Base-by-base conservation (phyloP, 2,329 filamentous ascomycete genomes). In the Phaeoacremonium minimum region DNA sequence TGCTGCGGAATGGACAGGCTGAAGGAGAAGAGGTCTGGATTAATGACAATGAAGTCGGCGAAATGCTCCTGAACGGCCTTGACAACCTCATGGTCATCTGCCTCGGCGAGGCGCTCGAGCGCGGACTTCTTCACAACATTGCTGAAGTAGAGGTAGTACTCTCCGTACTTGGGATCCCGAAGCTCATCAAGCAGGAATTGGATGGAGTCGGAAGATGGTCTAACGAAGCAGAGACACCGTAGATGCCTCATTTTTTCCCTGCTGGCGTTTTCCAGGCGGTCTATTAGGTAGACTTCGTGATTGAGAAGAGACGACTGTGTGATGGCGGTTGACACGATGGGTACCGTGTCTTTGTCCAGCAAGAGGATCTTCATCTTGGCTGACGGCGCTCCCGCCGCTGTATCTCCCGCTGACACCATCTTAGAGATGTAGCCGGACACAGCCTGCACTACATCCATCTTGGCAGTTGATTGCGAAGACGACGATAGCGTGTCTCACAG, bases 281-380 rank as follows among this genome's bases (percentile, higher is more conserved):
- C 93, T 53, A 94, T 96, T 43, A 98, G 86, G 64, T 96, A 98
- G 49, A 98, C 87, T 66, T 97, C 91, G 67, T 98, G 89, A 56
- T 87, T 95, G 45, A 98, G 80, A 15, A 98, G 79, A 28, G 88
- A 81, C 18, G 93, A 98, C 60, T 98, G 94, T 2, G 93, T 97
- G 43, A 91, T 91, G 37, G 93, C 90, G 5, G 90, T 94, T 8
- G 94, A 98, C 15, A 96, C 81, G 48, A 97, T 95, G 13, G 87
- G 80, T 15, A 97, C 84, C 47, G 93, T 98, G 64, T 97, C 93
- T 64, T 80, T 84, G 63, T 98, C 93, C 50, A 98, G 72, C 45
- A 98, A 71, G 39, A 98, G 70, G 43, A 97, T 93, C 80, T 98
- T 98, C 93, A 98, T 98, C 71, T 96, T 97, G 29, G 87, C 78